phyloP scores from a whole-genome alignment of 2,329 filamentous ascomycete genomes.

The Fusarium continuum region DNA sequence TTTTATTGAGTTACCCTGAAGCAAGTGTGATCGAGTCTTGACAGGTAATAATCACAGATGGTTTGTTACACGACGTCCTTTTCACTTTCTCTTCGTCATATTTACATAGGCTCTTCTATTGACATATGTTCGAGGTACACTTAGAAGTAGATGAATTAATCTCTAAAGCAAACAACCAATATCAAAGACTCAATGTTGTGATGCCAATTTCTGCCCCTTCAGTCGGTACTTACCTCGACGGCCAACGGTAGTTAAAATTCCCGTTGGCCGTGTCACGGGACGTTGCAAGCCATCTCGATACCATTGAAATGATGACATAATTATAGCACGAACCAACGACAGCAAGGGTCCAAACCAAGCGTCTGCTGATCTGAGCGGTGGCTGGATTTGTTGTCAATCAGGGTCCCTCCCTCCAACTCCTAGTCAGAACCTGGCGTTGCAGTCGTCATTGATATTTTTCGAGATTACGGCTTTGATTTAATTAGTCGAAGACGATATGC shows the following conservation, averaged over 20 bases:
- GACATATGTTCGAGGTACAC: too few relatives aligned
- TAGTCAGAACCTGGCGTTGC: background rate
- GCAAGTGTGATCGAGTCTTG: too few relatives aligned
- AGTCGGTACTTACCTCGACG: too few relatives aligned
- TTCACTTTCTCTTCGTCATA: too few relatives aligned
- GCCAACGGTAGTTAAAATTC: background rate
- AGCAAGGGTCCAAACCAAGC: conserved; percentile 8
- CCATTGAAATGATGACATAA: background rate
- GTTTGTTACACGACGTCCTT: too few relatives aligned
- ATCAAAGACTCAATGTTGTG: too few relatives aligned
- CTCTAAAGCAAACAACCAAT: too few relatives aligned
- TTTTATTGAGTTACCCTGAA: background rate
- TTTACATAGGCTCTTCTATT: too few relatives aligned
- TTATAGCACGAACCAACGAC: background rate
- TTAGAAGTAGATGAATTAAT: too few relatives aligned
- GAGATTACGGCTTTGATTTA: background rate
- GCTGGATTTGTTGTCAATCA: conserved; percentile 18
- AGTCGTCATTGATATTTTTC: conserved; percentile 26
- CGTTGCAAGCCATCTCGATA: conserved; percentile 12
- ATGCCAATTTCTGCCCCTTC: too few relatives aligned
- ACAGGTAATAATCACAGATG: too few relatives aligned
- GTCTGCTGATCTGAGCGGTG: conserved; percentile 12
- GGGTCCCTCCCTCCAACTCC: conserved; percentile 23
- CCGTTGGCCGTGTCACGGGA: too few relatives aligned
- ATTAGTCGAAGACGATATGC: background rate